Conservation (phyloP, 441 rosid genomes). For the Capsella rubella region DNA sequence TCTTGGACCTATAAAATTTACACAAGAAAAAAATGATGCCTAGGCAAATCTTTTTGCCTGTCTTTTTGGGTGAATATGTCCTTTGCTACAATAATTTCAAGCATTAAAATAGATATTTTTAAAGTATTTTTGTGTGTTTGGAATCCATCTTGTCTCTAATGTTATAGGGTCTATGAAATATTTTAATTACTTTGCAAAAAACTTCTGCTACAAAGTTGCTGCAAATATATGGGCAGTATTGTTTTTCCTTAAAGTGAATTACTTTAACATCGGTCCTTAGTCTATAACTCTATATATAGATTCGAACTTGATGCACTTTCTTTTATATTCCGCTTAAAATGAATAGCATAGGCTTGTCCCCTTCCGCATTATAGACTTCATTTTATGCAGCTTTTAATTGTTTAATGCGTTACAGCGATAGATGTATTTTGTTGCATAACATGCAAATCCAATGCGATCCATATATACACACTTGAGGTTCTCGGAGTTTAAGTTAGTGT, state of each 20-base stretch:
- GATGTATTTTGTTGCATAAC: background rate
- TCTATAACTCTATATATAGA: conserved; percentile 12
- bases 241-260: conserved; percentile 31
- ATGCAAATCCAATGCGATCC: conserved; percentile 2
- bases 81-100: conserved; percentile 39
- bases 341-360: conserved; percentile 45
- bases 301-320: conserved; percentile 35
- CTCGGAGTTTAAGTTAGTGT: background rate
- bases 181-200: conserved; percentile 26
- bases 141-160: conserved; percentile 36
- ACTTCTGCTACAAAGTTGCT: conserved; percentile 44
- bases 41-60: conserved; percentile 46
- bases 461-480: background rate
- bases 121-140: background rate
- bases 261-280: conserved; percentile 40
- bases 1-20: conserved; percentile 33
- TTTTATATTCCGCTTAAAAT: conserved; percentile 6
- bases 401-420: conserved; percentile 23
- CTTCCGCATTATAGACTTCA: conserved; percentile 36
- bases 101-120: conserved; percentile 1
- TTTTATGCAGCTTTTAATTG: conserved; percentile 41
- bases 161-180: conserved; percentile 41
- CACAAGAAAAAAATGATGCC: conserved; percentile 44
- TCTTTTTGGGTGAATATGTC: conserved; percentile 46
- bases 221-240: conserved; percentile 37